Base-by-base conservation (phyloP, 257 asterid species). In the Capsicum chinense region DNA sequence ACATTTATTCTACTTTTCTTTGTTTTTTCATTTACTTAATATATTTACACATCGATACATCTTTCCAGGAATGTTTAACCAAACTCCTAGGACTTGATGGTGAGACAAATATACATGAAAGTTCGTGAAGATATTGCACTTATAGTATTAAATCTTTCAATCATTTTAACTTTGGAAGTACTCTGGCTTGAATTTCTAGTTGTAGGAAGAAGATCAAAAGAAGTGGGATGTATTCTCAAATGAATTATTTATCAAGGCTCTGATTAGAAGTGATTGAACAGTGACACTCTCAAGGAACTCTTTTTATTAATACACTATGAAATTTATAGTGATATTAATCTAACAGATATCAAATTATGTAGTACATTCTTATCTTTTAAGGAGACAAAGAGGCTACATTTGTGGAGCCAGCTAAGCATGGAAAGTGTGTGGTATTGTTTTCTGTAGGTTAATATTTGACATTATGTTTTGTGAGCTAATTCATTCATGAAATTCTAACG, bases 51-150 rank as follows among this genome's bases (percentile, higher is more conserved):
- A 21, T 52, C 14, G 48, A 76, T 12, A 78, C 81, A 54, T 78
- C 64, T 85, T 59, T 88, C 84, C 94, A 95, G 99, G 98, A 98
- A 82, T 98, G 99, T 69, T 86, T 95, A 88, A 98, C 99, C 7
- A 94, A 96, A 82, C 98, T 96, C 84, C 91, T 96, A 58, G 99
- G 99, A 83, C 98, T 94, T 64, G 99, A 98, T 1, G 98, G 98
- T 6, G 99, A 96, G 91, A 94, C 97, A 54, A 96, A 96, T 87
- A 95, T 94, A 87, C 98, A 94, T 98, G 99, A 89, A 89, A 86
- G 89, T 87, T 82, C 37, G 5, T 68, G 37, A 13, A 73, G 64
- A 33, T 19, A 47, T 83, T 48, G 42, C 6, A 33, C 70, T 62
- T 63, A 17, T 83, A 42, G 67, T 82, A 5, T 5, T 12, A 21